Evolutionary conservation across 2,329 filamentous ascomycete species (phyloP).

Genomic region (Hypoxylon sp.): DNA sequence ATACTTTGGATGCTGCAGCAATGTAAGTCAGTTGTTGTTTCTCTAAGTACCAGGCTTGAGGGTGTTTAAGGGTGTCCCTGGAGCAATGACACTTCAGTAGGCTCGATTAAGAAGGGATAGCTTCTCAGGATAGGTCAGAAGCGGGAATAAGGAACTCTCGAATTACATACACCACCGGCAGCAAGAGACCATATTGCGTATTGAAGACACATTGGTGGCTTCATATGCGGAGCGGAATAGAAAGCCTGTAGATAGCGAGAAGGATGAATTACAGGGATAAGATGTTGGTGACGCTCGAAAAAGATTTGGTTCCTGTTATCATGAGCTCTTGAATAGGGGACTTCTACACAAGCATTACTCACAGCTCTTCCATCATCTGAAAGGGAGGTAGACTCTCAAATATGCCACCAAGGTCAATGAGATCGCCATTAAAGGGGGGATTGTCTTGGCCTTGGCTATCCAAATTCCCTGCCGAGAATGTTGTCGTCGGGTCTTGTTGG

Average conservation of each 20-base stretch:
- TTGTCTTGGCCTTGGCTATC: constrained; percentile 34
- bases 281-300: constrained; percentile 80
- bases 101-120: background rate
- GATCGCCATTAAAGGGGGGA: constrained; percentile 58
- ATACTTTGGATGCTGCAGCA: constrained; percentile 73
- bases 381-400: constrained; percentile 84
- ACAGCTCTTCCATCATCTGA: constrained; percentile 87
- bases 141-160: background rate
- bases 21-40: background rate
- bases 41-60: background rate
- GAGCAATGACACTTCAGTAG: background rate
- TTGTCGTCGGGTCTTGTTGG: constrained; percentile 28
- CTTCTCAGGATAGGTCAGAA: background rate
- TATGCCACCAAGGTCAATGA: constrained; percentile 80
- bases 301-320: constrained; percentile 74
- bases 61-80: background rate
- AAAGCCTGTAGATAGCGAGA: constrained; percentile 81
- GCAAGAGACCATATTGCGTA: constrained; percentile 92
- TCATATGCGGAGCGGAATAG: constrained; percentile 77
- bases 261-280: constrained; percentile 82
- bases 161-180: constrained; percentile 63
- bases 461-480: constrained; percentile 34
- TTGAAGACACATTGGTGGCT: constrained; percentile 86
- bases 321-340: constrained; percentile 32
- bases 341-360: constrained; percentile 50